Evolutionary conservation across 2,329 filamentous ascomycete genomes (phyloP).

Genomic region (Elsinoe fawcettii): DNA sequence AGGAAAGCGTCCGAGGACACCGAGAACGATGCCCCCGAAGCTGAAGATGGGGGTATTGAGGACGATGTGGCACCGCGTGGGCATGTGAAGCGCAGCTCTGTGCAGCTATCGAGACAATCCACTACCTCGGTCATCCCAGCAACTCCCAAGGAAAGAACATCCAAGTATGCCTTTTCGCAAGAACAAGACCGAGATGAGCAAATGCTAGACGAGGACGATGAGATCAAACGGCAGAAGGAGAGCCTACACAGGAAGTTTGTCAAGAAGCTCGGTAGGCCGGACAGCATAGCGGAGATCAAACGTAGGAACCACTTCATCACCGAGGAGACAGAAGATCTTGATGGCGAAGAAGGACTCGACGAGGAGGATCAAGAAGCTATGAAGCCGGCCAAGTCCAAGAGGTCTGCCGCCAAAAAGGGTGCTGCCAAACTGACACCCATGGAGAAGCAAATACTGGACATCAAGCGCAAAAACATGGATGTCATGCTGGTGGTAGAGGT

Average conservation of each 20-base stretch:
- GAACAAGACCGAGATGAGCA: conserved; percentile 22
- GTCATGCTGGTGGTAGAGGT: conserved; percentile 89
- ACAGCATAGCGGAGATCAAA: conserved; percentile 64
- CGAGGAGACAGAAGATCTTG: conserved; percentile 45
- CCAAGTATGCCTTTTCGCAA: conserved; percentile 50
- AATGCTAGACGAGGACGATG: conserved; percentile 40
- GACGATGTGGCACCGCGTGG: conserved; percentile 11
- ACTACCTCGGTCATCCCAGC: conserved; percentile 11
- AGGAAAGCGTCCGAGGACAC: conserved; percentile 15
- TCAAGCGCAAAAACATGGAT: conserved; percentile 85
- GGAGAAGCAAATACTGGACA: conserved; percentile 87
- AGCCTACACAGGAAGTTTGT: conserved; percentile 78
- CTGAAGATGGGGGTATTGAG: neutral
- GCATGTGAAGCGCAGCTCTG: conserved; percentile 20
- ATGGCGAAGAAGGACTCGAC: conserved; percentile 50
- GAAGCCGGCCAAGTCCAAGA: conserved; percentile 41
- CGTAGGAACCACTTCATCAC: conserved; percentile 49
- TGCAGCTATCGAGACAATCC: conserved; percentile 23
- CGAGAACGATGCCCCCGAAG: conserved; percentile 12
- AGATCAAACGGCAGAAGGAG: conserved; percentile 53
- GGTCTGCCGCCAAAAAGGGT: conserved; percentile 57
- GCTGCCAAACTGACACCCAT: conserved; percentile 85
- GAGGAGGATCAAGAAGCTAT: conserved; percentile 45
- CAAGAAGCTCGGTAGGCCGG: conserved; percentile 78
- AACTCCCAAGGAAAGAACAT: conserved; percentile 42